Evolutionary conservation across 2,329 filamentous ascomycete species (phyloP), one percentile per base, ranked within the genome.

Genomic region (Xylariaceae sp.): DNA sequence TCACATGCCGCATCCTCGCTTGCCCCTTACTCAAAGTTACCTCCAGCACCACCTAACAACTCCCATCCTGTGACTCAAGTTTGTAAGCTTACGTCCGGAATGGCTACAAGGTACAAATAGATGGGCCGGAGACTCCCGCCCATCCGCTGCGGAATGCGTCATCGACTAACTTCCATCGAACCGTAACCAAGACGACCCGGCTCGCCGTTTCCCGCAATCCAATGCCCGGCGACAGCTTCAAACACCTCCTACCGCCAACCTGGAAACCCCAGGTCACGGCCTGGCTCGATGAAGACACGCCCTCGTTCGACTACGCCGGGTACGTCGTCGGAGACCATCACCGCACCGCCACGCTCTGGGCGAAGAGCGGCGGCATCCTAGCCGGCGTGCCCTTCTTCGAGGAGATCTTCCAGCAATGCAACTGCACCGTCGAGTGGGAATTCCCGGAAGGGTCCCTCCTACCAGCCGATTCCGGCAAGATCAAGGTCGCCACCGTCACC

Each of bases 271-370:
- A 86, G 61, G 83, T 96, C 59, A 81, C 86, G 21, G 75, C 81
- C 65, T 99, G 94, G 94, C 86, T 96, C 13, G 88, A 91, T 66
- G 94, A 99, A 74, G 94, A 99, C 75, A 95, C 91, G 2, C 94
- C 94, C 4, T 94, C 89, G 49, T 92, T 96, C 73, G 94, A 99
- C 78, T 96, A 96, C 70, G 94, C 89, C 66, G 94, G 94, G 56
- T 99, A 95, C 71, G 94, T 99, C 6, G 94, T 99, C 21, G 94
- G 94, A 59, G 83, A 88, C 37, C 74, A 73, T 26, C 71, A 75
- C 8, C 81, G 82, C 54, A 81, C 78, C 13, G 86, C 86, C 18
- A 87, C 82, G 4, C 79, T 89, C 37, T 86, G 81, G 73, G 83
- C 79, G 56, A 89, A 88, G 70, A 84, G 81, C n/a, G 69, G 76